These are phyloP conservation scores for Bipolaris sorokiniana DNA, from an alignment of 2,329 filamentous ascomycete species.

Conservation along the genomic window DNA sequence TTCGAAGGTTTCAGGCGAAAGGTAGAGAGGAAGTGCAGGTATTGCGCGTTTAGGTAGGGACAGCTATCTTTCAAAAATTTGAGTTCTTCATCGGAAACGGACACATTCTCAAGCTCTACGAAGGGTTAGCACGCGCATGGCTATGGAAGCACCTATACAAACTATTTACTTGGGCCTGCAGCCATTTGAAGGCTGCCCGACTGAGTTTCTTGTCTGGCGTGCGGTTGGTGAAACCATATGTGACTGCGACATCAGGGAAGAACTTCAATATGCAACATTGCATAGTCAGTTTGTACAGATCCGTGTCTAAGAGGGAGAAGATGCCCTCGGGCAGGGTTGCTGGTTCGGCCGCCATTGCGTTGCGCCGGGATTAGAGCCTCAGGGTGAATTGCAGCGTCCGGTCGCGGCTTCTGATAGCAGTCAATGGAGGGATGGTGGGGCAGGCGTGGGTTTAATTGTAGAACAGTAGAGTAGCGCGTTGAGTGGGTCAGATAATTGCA, in stretches of 20 bases:
- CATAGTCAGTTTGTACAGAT: conserved; percentile 98
- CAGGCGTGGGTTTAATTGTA: conserved; percentile 11
- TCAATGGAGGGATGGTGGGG: conserved; percentile 41
- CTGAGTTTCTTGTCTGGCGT: conserved; percentile 93
- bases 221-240: conserved; percentile 93
- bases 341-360: conserved; percentile 30
- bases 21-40: conserved; percentile 79
- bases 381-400: conserved; percentile 13
- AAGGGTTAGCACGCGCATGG: conserved; percentile 10
- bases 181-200: conserved; percentile 81
- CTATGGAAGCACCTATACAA: conserved; percentile 10
- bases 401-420: conserved; percentile 20
- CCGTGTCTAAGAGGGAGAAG: conserved; percentile 59
- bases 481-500: conserved; percentile 5
- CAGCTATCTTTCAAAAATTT: conserved; percentile 79
- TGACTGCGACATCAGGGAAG: conserved; percentile 80
- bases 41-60: conserved; percentile 76
- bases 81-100: conserved; percentile 78
- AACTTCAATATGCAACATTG: conserved; percentile 88
- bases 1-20: conserved; percentile 83
- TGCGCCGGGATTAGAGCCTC: conserved; percentile 5
- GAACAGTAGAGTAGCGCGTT: not conserved
- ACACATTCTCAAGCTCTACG: conserved; percentile 80
- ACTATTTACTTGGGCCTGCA: conserved; percentile 83
- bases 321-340: conserved; percentile 47